Evolutionary conservation across 2,329 filamentous ascomycete species (phyloP).

Genomic region (Emmonsia crescens): DNA sequence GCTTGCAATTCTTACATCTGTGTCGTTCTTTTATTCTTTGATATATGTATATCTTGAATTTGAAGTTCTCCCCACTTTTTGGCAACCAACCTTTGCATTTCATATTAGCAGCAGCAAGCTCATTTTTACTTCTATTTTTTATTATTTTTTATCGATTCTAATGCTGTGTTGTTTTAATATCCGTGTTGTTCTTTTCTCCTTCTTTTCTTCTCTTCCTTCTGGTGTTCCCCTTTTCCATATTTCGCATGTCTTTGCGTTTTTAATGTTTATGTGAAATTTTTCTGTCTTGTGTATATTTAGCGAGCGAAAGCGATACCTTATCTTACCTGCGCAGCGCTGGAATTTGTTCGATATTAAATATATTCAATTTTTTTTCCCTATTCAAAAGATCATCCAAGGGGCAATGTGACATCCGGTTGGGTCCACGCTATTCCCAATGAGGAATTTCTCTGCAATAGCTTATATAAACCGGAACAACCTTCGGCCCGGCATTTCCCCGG

Average conservation of each 20-base stretch:
- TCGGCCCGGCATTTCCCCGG: neutral
- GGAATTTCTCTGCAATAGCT: too few species aligned
- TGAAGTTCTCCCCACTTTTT: neutral
- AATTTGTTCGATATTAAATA: neutral
- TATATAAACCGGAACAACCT: neutral
- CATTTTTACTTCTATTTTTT: neutral
- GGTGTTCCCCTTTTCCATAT: neutral
- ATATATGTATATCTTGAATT: neutral
- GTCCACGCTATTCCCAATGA: too few species aligned
- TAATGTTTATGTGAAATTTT: neutral
- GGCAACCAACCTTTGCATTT: too few species aligned
- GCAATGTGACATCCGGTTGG: too few species aligned
- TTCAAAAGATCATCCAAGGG: too few species aligned
- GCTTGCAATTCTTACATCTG: neutral
- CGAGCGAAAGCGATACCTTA: neutral
- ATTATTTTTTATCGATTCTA: neutral
- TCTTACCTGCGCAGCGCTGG: neutral
- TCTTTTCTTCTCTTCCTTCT: neutral
- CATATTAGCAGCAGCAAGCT: neutral
- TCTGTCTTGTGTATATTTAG: neutral
- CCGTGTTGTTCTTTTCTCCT: neutral
- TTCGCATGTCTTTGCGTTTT: neutral
- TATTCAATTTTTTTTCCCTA: too few species aligned
- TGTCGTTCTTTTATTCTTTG: neutral
- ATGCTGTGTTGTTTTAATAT: neutral